Conservation (phyloP, 2,329 filamentous ascomycete species). For the Incumbomyces lentus region DNA sequence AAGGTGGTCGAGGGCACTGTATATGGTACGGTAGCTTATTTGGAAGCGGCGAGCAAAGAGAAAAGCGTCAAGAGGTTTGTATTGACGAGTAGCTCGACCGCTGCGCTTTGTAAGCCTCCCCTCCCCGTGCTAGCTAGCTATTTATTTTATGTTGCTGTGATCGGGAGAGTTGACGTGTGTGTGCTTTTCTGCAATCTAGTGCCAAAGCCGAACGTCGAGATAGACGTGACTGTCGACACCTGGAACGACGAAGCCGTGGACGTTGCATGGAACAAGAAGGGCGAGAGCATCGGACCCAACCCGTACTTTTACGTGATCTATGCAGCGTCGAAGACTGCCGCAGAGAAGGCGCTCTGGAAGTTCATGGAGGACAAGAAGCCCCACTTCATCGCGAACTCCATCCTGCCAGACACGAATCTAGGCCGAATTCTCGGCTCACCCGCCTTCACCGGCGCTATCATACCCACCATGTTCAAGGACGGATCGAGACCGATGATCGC, state of each 20-base stretch:
- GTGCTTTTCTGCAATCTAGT: too few relatives aligned
- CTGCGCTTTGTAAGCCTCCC: background rate
- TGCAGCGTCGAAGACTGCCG: constrained; percentile 30
- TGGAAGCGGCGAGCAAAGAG: constrained; percentile 7
- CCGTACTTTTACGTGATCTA: constrained; percentile 24
- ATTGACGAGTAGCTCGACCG: background rate
- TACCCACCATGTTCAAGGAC: constrained; percentile 5
- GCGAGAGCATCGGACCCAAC: constrained; percentile 21
- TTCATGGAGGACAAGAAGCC: constrained; percentile 26
- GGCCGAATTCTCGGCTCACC: constrained; percentile 10
- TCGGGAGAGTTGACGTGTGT: too few relatives aligned
- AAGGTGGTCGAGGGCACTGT: constrained; percentile 26
- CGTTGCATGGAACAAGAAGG: constrained; percentile 27
- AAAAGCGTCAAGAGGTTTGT: constrained; percentile 23
- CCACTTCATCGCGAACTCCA: constrained; percentile 20
- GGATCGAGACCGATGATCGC: background rate
- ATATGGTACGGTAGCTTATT: background rate
- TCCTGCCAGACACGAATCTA: constrained; percentile 14
- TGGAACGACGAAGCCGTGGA: constrained; percentile 29
- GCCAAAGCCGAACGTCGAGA: constrained; percentile 26
- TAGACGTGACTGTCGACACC: constrained; percentile 26
- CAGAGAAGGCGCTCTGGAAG: constrained; percentile 32
- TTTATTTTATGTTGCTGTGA: too few relatives aligned
- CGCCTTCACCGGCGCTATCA: constrained; percentile 20
- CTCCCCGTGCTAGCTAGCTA: too few relatives aligned